Percentiles rank a stretch among this genome's conserved stretches.
Evolutionary conservation across 192 early-diverging fungal genomes (phyloP).

Genomic region (Coemansia pectinata): DNA sequence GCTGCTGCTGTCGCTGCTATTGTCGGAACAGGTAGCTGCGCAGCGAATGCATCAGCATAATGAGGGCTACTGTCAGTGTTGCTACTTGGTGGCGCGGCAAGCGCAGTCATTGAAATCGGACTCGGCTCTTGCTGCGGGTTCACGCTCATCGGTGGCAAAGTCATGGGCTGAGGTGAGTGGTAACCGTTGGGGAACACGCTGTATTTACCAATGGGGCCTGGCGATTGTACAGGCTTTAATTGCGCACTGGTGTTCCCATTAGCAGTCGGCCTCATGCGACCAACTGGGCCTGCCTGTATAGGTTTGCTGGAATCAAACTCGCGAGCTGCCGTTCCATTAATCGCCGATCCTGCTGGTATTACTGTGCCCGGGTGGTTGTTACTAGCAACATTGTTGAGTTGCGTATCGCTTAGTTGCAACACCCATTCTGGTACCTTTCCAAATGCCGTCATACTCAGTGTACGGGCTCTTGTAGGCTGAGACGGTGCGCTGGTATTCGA

Average conservation of each 20-base stretch:
- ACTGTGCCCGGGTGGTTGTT: background rate
- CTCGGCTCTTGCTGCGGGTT: background rate
- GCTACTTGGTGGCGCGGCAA: background rate
- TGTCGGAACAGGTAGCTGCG: background rate
- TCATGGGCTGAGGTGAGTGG: constrained; percentile 19
- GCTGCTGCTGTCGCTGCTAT: background rate
- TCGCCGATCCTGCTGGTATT: background rate
- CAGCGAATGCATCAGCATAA: background rate
- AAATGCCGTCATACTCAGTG: constrained; percentile 26
- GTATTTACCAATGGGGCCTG: constrained; percentile 7
- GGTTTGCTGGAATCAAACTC: background rate
- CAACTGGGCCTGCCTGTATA: background rate
- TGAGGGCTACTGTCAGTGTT: background rate
- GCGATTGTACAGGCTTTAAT: background rate
- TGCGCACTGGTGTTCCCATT: background rate
- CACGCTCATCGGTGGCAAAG: constrained; percentile 12
- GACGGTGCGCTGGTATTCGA: background rate
- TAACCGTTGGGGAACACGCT: constrained; percentile 15
- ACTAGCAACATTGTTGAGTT: background rate
- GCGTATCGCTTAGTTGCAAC: constrained; percentile 8
- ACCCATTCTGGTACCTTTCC: constrained; percentile 24
- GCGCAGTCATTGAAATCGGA: background rate
- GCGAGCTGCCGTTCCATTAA: background rate
- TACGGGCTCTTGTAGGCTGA: background rate
- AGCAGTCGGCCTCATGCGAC: background rate